These are phyloP conservation scores for Fusarium armeniacum DNA, from an alignment of 2,329 filamentous ascomycete species.

Conservation along the genomic window DNA sequence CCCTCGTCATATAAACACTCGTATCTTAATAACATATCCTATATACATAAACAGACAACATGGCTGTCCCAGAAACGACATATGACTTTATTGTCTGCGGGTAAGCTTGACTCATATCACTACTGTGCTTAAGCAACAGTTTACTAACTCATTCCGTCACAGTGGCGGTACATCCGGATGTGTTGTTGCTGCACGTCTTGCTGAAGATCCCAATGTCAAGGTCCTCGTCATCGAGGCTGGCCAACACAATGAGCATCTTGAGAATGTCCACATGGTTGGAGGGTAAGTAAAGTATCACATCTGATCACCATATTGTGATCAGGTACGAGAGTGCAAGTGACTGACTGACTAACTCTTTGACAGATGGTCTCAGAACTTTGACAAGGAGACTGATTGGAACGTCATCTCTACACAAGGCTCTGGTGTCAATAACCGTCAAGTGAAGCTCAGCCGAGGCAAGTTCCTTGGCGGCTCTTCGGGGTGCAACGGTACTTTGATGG, in stretches of 20 bases:
- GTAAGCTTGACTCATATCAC: constrained; percentile 42
- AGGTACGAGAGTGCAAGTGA: not conserved
- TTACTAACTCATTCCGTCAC: constrained; percentile 3
- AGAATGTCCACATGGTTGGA: constrained; percentile 66
- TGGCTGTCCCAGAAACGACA: constrained; percentile 40
- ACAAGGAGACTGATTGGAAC: constrained; percentile 66
- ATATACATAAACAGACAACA: constrained; percentile 10
- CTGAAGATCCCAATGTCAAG: constrained; percentile 51
- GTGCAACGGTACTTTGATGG: constrained; percentile 64
- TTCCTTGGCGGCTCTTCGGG: constrained; percentile 65
- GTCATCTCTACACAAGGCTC: constrained; percentile 59
- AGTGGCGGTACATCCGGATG: constrained; percentile 57
- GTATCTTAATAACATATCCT: not conserved
- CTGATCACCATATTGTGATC: no score
- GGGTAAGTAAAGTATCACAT: constrained; percentile 52
- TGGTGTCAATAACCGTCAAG: constrained; percentile 58
- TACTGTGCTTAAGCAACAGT: not conserved
- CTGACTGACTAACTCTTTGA: not conserved
- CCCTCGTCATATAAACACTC: not conserved
- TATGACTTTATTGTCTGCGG: constrained; percentile 56
- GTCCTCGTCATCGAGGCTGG: constrained; percentile 58
- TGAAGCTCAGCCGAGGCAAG: constrained; percentile 64
- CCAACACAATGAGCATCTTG: constrained; percentile 59
- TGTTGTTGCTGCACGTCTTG: constrained; percentile 56
- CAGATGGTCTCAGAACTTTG: constrained; percentile 62